Conservation (phyloP, 805 yeast genomes). For the Candida alai region DNA sequence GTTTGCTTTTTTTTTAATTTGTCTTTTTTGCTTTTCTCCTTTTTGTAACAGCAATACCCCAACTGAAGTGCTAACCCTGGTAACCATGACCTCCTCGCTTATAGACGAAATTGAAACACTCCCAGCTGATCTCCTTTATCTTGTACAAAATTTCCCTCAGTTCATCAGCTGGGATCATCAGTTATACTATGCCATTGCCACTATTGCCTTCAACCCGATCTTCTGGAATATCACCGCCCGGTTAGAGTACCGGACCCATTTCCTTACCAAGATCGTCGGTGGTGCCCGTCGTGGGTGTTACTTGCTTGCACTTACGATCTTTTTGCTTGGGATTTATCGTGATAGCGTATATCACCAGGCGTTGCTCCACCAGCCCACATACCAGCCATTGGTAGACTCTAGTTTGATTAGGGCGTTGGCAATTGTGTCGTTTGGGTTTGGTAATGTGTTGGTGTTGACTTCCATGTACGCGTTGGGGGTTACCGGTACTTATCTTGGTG, state of each 20-base stretch:
- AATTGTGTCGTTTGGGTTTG: slow-evolving; percentile 51
- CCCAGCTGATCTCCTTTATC: slow-evolving; percentile 16
- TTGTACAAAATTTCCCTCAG: slow-evolving; percentile 14
- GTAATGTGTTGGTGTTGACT: slow-evolving; percentile 74
- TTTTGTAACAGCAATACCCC: not conserved
- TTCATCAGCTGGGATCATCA: slow-evolving; percentile 21
- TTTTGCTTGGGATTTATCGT: slow-evolving; percentile 77
- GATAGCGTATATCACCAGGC: slow-evolving; percentile 75
- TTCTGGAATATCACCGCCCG: slow-evolving; percentile 96
- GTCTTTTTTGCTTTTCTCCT: not conserved
- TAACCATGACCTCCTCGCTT: slow-evolving; percentile 3
- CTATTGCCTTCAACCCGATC: slow-evolving; percentile 86
- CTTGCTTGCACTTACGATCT: slow-evolving; percentile 74
- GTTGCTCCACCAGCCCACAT: slow-evolving; percentile 64
- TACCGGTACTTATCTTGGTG: slow-evolving; percentile 96
- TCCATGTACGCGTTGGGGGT: slow-evolving; percentile 93
- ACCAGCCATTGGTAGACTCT: slow-evolving; percentile 45
- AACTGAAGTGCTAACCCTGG: no score
- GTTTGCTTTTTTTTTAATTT: not conserved
- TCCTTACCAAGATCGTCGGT: slow-evolving; percentile 70
- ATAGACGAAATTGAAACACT: slow-evolving; percentile 5
- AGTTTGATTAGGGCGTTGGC: slow-evolving; percentile 48
- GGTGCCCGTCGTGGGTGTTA: slow-evolving; percentile 79
- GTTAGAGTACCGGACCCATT: slow-evolving; percentile 71
- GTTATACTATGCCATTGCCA: slow-evolving; percentile 45